phyloP scores from a whole-genome alignment of 2,329 filamentous ascomycete genomes.

The Xylaria multiplex region DNA sequence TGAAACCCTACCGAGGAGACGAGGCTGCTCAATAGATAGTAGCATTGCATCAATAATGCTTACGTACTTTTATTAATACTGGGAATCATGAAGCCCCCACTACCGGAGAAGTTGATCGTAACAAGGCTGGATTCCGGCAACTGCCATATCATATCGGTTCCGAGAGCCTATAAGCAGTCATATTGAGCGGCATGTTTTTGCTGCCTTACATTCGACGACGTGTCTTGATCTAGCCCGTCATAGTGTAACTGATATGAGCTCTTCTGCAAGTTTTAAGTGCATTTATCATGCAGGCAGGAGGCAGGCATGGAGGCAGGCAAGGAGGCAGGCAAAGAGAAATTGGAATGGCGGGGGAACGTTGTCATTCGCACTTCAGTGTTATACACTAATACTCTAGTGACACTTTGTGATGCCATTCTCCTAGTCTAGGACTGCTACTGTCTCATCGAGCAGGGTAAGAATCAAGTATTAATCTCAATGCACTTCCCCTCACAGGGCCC shows the following conservation, averaged over 20 bases:
- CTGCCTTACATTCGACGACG: slow-evolving; percentile 14
- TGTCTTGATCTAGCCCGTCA: slow-evolving; percentile 18
- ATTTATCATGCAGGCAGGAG: slow-evolving; percentile 14
- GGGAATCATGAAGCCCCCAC: slow-evolving; percentile 25
- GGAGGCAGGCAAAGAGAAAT: not conserved
- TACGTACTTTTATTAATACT: not conserved
- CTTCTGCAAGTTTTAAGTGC: slow-evolving; percentile 16
- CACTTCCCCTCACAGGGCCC: slow-evolving; percentile 2
- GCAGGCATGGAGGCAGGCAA: not conserved
- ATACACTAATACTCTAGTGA: not conserved
- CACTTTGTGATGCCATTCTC: slow-evolving; percentile 1
- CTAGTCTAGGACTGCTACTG: not conserved
- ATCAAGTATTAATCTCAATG: slow-evolving; percentile 24
- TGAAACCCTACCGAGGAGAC: slow-evolving; percentile 1
- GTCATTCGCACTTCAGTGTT: slow-evolving; percentile 18
- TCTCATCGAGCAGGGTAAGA: not conserved
- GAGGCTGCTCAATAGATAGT: slow-evolving; percentile 1
- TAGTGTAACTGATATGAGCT: slow-evolving; percentile 16
- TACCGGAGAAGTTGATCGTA: not conserved
- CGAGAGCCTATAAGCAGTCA: slow-evolving; percentile 7
- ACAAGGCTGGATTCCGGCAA: slow-evolving; percentile 17
- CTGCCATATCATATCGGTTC: slow-evolving; percentile 8
- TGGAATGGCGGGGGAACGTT: not conserved
- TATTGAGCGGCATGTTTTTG: slow-evolving; percentile 7
- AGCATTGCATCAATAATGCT: not conserved